Base-by-base conservation (phyloP, 352 stramenopile species). In the Bremia lactucae region DNA sequence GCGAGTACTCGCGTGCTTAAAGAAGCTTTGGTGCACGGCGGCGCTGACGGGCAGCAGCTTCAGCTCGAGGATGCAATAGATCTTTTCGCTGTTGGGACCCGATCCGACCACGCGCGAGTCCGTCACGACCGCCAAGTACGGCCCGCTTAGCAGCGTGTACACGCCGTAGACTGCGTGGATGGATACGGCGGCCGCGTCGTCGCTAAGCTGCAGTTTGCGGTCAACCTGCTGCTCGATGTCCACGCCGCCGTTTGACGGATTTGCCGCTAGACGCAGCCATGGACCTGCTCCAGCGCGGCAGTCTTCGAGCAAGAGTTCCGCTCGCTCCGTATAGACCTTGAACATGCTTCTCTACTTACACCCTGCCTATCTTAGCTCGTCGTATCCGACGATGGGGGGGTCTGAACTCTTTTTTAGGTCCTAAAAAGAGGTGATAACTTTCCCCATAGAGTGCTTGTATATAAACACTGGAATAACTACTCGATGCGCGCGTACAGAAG, bases 161-260 rank as follows among this genome's bases (percentile, higher is more conserved):
- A 89, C 62, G 42, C 77, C 74, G 57, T 83, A 89, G 36, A 90
- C 70, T 2, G 64, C 71, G 55, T 87, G 70, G 36, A 85, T 85
- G 39, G 50, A 44, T 54, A 87, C 61, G 36, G 39, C 62, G 58
- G 19, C 69, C 56, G 58, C 83, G 62, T 56, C 78, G 20, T 63
- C 52, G 33, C 45, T 66, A 33, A 52, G 55, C 46, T 62, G 53
- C 31, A 43, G 36, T 9, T 23, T 41, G 19, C 43, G 41, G 15
- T 29, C 22, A 9, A 24, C 37, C 5, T 62, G 35, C 16, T 49
- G 42, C 43, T 66, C 47, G 26, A 66, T 62, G 18, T 56, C 50
- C 15, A 65, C 41, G 28, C 52, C 34, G 22, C 50, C 42, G 1
- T 38, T 49, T 4, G 23, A 67, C 51, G 51, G 49, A 14, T 35